A percentile compares a stretch with the other conserved stretches of the same genome.
phyloP scores from a whole-genome alignment of 352 stramenopile genomes.

The Globisporangium nagaii region DNA sequence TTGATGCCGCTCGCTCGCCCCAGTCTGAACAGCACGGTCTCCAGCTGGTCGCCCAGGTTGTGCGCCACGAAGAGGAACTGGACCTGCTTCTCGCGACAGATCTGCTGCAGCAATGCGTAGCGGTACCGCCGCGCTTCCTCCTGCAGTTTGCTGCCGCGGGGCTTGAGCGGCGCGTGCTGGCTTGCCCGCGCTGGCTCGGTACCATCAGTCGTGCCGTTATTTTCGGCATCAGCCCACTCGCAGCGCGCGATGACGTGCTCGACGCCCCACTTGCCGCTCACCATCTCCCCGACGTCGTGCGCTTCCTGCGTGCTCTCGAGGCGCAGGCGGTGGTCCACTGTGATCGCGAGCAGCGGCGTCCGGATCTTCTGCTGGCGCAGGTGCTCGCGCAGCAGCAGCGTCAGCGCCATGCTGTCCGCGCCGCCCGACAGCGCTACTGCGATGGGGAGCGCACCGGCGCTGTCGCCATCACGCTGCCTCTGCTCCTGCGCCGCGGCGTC shows the following conservation, averaged over 20 bases:
- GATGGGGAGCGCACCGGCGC: conserved; percentile 33
- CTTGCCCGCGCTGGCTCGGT: no score
- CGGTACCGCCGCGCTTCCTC: conserved; percentile 61
- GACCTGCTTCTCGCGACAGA: conserved; percentile 48
- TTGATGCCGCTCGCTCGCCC: conserved; percentile 71
- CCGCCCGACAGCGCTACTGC: conserved; percentile 73
- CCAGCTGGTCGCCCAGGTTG: conserved; percentile 71
- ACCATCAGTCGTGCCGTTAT: neutral
- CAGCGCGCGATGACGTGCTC: conserved; percentile 46
- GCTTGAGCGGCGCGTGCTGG: conserved; percentile 21
- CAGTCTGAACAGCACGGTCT: conserved; percentile 78
- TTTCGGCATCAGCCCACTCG: conserved; percentile 32
- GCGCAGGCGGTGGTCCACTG: conserved; percentile 71
- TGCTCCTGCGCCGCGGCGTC: conserved; percentile 17
- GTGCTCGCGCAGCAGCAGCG: conserved; percentile 67
- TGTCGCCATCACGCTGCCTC: neutral
- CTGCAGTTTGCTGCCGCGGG: conserved; percentile 69
- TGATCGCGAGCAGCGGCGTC: conserved; percentile 72
- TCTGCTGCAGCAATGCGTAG: conserved; percentile 52
- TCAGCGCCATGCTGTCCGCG: conserved; percentile 77
- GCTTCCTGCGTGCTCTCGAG: conserved; percentile 62
- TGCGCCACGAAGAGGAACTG: conserved; percentile 75
- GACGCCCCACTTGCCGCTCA: conserved; percentile 34
- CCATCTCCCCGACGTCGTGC: conserved; percentile 36
- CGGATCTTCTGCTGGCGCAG: conserved; percentile 35